Evolutionary conservation across 2,329 filamentous ascomycete genomes (phyloP).

Genomic region (Metarhizium humberi): DNA sequence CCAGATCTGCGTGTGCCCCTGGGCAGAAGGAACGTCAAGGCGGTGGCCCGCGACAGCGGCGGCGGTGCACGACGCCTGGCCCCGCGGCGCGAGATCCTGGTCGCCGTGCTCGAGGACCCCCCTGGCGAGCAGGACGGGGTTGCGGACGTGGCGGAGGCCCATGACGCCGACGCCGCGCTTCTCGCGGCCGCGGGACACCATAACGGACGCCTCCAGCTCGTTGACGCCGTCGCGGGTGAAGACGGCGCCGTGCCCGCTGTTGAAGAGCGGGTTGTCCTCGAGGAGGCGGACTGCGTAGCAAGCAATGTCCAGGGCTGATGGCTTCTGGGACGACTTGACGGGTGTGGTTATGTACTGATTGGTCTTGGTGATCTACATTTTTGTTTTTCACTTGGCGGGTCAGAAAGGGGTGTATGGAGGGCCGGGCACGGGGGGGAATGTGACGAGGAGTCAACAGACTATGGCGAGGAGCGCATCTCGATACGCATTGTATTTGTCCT

Average conservation of each 20-base stretch:
- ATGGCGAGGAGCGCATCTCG: slow-evolving; percentile 52
- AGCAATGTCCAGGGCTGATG: slow-evolving; percentile 62
- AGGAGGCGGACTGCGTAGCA: slow-evolving; percentile 66
- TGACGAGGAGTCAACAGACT: slow-evolving; percentile 25
- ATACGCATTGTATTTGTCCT: slow-evolving; percentile 48
- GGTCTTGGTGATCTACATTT: slow-evolving; percentile 32
- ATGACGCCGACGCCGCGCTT: slow-evolving; percentile 76
- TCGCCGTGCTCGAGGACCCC: slow-evolving; percentile 63
- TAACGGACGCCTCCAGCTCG: slow-evolving; percentile 79
- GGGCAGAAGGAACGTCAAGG: slow-evolving; percentile 44
- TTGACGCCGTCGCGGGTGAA: slow-evolving; percentile 77
- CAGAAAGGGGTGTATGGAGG: too few species aligned
- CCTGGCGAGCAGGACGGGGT: slow-evolving; percentile 67
- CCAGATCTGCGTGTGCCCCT: slow-evolving; percentile 61
- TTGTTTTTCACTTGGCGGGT: neutral
- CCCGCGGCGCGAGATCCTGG: slow-evolving; percentile 38
- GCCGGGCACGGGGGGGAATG: too few species aligned
- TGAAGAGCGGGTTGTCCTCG: slow-evolving; percentile 76
- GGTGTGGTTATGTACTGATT: slow-evolving; percentile 35
- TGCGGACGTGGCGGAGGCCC: slow-evolving; percentile 63
- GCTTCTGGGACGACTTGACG: slow-evolving; percentile 11
- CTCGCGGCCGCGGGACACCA: slow-evolving; percentile 63
- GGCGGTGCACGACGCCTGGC: slow-evolving; percentile 13
- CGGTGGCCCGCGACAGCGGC: slow-evolving; percentile 1
- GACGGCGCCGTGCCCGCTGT: slow-evolving; percentile 74